Percentiles rank a stretch among this genome's conserved stretches.
These are phyloP conservation scores for Notholithocarpus densiflorus DNA, from an alignment of 306 rosid species.

Conservation along the genomic window DNA sequence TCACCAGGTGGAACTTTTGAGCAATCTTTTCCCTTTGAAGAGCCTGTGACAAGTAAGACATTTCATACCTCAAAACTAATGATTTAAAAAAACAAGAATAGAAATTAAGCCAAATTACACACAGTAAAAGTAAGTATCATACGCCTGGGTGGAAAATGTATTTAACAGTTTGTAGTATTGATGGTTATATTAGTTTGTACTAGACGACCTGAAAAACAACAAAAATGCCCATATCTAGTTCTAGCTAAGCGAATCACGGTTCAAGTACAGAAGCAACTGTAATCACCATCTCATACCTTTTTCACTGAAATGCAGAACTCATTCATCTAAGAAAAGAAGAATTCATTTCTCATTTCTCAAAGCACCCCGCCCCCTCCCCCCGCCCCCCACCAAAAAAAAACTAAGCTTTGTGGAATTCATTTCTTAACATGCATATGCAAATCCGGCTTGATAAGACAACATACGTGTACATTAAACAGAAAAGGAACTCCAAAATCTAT, in stretches of 20 bases:
- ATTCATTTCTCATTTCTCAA: not conserved
- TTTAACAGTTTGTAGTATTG: too few species aligned
- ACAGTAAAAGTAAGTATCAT: too few species aligned
- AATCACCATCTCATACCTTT: not conserved
- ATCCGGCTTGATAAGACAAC: not conserved
- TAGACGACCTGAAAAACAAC: too few species aligned
- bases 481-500: too few species aligned
- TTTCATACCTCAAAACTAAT: slow-evolving; percentile 11
- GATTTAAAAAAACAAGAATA: not conserved
- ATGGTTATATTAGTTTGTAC: too few species aligned
- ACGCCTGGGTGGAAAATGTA: too few species aligned
- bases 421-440: not conserved
- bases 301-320: not conserved
- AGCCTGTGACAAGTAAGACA: slow-evolving; percentile 49
- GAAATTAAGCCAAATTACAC: slow-evolving; percentile 4
- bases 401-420: not conserved
- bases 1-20: slow-evolving; percentile 52
- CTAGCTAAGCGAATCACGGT: not conserved
- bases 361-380: too few species aligned
- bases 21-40: slow-evolving; percentile 45
- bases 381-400: not conserved
- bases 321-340: not conserved
- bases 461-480: not conserved
- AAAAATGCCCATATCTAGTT: not conserved
- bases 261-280: not conserved